Percentiles rank a stretch among this genome's conserved stretches.
Evolutionary conservation across 257 asterid genomes (phyloP).

Genomic region (Nicotiana paniculata): DNA sequence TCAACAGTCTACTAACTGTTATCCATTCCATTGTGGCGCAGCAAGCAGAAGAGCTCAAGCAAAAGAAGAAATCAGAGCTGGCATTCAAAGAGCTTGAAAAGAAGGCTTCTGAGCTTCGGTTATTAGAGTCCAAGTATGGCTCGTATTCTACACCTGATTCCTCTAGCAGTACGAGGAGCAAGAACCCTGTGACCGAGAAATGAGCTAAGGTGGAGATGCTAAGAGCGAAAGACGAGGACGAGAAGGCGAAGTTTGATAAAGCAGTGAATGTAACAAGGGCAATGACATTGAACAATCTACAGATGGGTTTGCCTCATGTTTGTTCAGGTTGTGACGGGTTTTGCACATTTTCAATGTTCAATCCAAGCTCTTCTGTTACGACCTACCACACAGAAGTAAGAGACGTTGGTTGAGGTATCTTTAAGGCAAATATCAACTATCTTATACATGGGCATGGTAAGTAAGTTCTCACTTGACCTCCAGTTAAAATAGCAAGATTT

Average conservation of each 20-base stretch:
- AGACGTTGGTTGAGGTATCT: no score
- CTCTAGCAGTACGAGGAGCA: constrained; percentile 29
- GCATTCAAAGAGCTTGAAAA: constrained; percentile 72
- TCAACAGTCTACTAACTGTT: constrained; percentile 64
- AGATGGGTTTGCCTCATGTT: constrained; percentile 87
- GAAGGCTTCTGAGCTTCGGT: constrained; percentile 58
- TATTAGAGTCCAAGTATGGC: constrained; percentile 63
- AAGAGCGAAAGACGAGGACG: constrained; percentile 71
- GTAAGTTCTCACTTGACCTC: no score
- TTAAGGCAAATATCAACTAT: no score
- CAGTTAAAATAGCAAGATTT: no score
- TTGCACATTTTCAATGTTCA: constrained; percentile 22
- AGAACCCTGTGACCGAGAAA: constrained; percentile 60
- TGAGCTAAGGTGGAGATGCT: constrained; percentile 55
- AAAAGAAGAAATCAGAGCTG: constrained; percentile 60
- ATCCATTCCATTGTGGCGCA: constrained; percentile 80
- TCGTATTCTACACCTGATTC: constrained; percentile 35
- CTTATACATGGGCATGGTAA: no score
- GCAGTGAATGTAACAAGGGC: constrained; percentile 65
- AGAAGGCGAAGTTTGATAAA: constrained; percentile 82
- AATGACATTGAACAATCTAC: constrained; percentile 78
- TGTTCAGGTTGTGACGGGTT: constrained; percentile 89
- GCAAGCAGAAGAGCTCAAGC: constrained; percentile 80
- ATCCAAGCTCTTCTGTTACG: no score
- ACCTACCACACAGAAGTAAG: no score